Percentiles rank a stretch among this genome's conserved stretches.
Conservation (phyloP, 139 green algal genomes). For the Chlamydomonas asymmetrica region DNA sequence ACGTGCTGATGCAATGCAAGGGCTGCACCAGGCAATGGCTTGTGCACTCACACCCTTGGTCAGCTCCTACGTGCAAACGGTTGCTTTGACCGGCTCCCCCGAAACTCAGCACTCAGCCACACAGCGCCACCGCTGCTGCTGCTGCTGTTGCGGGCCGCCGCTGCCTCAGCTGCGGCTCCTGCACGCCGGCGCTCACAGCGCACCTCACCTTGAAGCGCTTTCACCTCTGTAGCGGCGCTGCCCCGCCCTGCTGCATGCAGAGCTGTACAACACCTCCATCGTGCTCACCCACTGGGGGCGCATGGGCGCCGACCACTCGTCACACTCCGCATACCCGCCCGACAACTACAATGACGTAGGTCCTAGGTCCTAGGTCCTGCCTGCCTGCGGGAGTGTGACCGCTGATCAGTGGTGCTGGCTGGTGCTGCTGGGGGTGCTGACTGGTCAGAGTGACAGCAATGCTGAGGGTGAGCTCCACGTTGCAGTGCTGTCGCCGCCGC, state of each 20-base stretch:
- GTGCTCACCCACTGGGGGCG: constrained; percentile 58
- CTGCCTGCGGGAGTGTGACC: not conserved
- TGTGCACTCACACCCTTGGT: too few relatives aligned
- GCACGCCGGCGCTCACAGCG: not conserved
- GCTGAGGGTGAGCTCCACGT: not conserved
- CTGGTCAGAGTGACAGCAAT: not conserved
- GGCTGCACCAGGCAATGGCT: too few relatives aligned
- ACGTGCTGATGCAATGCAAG: too few relatives aligned
- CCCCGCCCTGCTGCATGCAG: constrained; percentile 9
- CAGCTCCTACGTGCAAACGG: too few relatives aligned
- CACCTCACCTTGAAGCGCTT: not conserved
- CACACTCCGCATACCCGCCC: constrained; percentile 14
- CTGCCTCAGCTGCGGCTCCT: not conserved
- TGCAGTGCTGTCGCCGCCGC: too few relatives aligned
- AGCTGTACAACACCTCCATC: constrained; percentile 45
- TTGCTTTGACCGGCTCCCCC: too few relatives aligned
- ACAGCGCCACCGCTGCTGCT: too few relatives aligned
- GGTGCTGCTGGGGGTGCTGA: too few relatives aligned
- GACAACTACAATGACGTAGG: constrained; percentile 28
- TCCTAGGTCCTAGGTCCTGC: not conserved
- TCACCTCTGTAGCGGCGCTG: not conserved
- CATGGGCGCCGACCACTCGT: constrained; percentile 27
- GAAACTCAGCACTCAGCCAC: not conserved
- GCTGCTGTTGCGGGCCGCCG: too few relatives aligned
- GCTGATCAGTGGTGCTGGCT: too few relatives aligned